phyloP scores from a whole-genome alignment of 2,329 filamentous ascomycete species.

The Paracoccidioides brasiliensis region DNA sequence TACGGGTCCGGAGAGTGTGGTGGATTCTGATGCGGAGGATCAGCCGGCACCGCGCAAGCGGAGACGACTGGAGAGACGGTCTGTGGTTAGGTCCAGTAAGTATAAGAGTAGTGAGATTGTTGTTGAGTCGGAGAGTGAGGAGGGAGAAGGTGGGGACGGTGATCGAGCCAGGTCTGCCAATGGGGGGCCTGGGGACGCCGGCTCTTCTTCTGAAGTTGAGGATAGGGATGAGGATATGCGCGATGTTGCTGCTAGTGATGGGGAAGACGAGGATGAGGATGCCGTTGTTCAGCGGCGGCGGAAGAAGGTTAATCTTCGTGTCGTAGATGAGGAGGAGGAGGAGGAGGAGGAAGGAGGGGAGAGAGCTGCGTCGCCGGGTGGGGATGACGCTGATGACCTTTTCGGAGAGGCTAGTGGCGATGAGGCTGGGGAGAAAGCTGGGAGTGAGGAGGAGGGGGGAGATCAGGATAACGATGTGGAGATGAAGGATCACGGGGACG shows the following conservation, averaged over 20 bases:
- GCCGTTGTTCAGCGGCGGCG: slow-evolving; percentile 22
- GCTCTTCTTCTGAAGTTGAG: slow-evolving; percentile 4
- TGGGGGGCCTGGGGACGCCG: neutral
- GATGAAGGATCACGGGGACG: slow-evolving; percentile 23
- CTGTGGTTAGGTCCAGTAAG: slow-evolving; percentile 40
- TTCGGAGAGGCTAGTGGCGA: slow-evolving; percentile 22
- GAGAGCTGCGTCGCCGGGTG: slow-evolving; percentile 13
- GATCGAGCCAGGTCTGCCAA: slow-evolving; percentile 10
- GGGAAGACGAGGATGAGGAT: slow-evolving; percentile 36
- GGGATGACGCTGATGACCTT: slow-evolving; percentile 24
- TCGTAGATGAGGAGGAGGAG: slow-evolving; percentile 29
- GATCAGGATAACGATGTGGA: slow-evolving; percentile 21
- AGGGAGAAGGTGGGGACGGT: slow-evolving; percentile 21
- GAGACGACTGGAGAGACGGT: slow-evolving; percentile 45
- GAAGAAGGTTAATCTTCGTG: slow-evolving; percentile 21
- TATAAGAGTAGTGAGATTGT: slow-evolving; percentile 80
- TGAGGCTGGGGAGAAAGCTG: slow-evolving; percentile 12
- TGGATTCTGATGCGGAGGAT: slow-evolving; percentile 10
- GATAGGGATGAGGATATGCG: slow-evolving; percentile 19
- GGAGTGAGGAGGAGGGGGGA: slow-evolving; percentile 10
- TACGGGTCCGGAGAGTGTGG: slow-evolving; percentile 17
- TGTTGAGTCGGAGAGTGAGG: slow-evolving; percentile 58
- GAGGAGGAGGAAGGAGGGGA: slow-evolving; percentile 37
- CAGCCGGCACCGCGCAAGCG: slow-evolving; percentile 41
- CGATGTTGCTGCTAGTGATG: slow-evolving; percentile 17